Conservation (phyloP, 768 basidiomycete species). For the Pleurotus salmoneostramineus region DNA sequence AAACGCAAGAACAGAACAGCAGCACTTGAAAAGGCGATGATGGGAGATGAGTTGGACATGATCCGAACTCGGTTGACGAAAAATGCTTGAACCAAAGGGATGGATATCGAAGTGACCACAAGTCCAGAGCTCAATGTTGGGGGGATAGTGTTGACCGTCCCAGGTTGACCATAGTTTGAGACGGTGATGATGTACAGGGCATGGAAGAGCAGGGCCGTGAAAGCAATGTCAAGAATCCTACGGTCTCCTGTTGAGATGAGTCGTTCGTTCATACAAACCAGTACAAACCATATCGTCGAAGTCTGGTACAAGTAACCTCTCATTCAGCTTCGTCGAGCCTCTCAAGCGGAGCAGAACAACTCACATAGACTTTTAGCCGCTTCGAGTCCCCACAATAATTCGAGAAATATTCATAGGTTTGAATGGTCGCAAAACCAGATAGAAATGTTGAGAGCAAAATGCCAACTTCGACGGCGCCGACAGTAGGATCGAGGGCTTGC, state of each 20-base stretch:
- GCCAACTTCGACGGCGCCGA: conserved; percentile 23
- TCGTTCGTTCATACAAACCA: background rate
- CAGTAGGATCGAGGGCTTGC: background rate
- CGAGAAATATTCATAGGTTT: conserved; percentile 18
- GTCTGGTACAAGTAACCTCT: background rate
- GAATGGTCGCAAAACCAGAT: conserved; percentile 20
- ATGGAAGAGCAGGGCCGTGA: conserved; percentile 17
- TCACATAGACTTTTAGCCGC: conserved; percentile 15
- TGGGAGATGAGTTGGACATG: conserved; percentile 9
- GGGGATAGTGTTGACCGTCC: conserved; percentile 12
- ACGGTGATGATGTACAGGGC: conserved; percentile 19
- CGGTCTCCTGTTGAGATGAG: background rate
- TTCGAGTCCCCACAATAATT: conserved; percentile 16
- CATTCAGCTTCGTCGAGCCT: background rate
- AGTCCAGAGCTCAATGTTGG: conserved; percentile 15
- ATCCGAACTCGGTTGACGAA: conserved; percentile 19
- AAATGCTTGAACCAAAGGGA: conserved; percentile 15
- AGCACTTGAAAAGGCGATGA: conserved; percentile 13
- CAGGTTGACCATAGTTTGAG: conserved; percentile 14
- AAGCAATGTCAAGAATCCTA: conserved; percentile 17
- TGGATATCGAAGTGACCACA: conserved; percentile 20
- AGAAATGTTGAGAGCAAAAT: conserved; percentile 17
- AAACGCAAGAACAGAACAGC: conserved; percentile 14
- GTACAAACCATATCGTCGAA: background rate
- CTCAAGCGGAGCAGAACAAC: background rate